phyloP scores from a whole-genome alignment of 2,329 filamentous ascomycete genomes.

The Calonectria pteridis region DNA sequence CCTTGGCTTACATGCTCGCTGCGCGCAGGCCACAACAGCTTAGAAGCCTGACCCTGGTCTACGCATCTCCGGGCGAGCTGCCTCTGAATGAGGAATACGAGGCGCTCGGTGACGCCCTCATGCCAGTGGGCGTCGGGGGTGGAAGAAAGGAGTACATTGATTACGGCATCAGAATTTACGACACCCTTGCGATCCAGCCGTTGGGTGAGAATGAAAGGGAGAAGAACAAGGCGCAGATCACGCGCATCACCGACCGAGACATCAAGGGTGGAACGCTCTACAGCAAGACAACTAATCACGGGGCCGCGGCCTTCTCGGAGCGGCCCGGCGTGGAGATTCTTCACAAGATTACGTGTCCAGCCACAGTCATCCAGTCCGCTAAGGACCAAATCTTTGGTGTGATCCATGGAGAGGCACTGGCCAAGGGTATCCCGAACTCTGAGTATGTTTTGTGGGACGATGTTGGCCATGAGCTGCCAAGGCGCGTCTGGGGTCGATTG shows the following conservation, averaged over 20 bases:
- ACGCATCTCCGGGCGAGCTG: constrained; percentile 40
- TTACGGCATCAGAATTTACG: constrained; percentile 1
- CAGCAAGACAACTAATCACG: constrained; percentile 44
- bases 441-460: constrained; percentile 40
- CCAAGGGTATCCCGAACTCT: constrained; percentile 35
- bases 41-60: constrained; percentile 41
- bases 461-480: constrained; percentile 38
- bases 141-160: constrained; percentile 14
- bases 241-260: constrained; percentile 26
- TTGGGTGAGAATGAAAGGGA: constrained; percentile 16
- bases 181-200: constrained; percentile 28
- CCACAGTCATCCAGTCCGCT: constrained; percentile 44
- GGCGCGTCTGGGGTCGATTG: constrained; percentile 26
- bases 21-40: constrained; percentile 28
- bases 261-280: constrained; percentile 41
- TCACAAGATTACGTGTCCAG: constrained; percentile 40
- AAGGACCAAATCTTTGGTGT: constrained; percentile 47
- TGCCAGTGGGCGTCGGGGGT: neutral
- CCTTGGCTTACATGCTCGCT: constrained; percentile 40
- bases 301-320: constrained; percentile 34
- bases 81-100: constrained; percentile 13
- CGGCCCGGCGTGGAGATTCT: constrained; percentile 43
- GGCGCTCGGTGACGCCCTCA: neutral
- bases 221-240: neutral
- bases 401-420: constrained; percentile 43